phyloP scores from a whole-genome alignment of 768 basidiomycete species.

The Collybia sordida region DNA sequence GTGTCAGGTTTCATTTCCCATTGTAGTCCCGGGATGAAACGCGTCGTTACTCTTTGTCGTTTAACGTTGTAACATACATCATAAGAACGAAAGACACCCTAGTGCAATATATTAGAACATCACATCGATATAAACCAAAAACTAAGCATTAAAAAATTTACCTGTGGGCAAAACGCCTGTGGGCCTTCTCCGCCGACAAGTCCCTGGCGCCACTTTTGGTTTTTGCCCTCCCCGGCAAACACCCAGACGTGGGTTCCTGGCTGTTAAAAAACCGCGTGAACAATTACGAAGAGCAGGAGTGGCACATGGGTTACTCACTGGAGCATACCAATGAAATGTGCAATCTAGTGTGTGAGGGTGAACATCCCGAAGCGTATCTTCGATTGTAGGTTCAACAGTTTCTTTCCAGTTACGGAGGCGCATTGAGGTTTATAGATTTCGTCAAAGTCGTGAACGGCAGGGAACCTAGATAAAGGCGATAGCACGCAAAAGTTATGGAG shows the following conservation, averaged over 20 bases:
- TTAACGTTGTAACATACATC: slow-evolving; percentile 7
- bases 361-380: slow-evolving; percentile 19
- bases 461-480: not conserved
- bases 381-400: slow-evolving; percentile 17
- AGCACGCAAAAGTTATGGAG: not conserved
- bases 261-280: not conserved
- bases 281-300: too few species aligned
- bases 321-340: slow-evolving; percentile 18
- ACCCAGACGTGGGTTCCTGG: slow-evolving; percentile 15
- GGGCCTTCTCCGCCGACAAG: slow-evolving; percentile 4
- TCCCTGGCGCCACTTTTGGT: slow-evolving; percentile 11
- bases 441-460: not conserved
- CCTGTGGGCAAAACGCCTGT: slow-evolving; percentile 3
- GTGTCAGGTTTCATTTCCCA: slow-evolving; percentile 21
- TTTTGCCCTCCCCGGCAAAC: slow-evolving; percentile 10
- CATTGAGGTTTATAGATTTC: slow-evolving; percentile 8
- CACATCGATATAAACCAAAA: not conserved
- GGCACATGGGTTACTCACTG: slow-evolving; percentile 1
- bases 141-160: not conserved
- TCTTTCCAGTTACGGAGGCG: slow-evolving; percentile 21
- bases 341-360: slow-evolving; percentile 19
- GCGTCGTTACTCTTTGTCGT: not conserved
- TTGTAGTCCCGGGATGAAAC: slow-evolving; percentile 13
- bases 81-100: slow-evolving; percentile 15
- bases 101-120: not conserved